Evolutionary conservation across 352 stramenopile genomes (phyloP).

Genomic region (Phytophthora aleatoria): DNA sequence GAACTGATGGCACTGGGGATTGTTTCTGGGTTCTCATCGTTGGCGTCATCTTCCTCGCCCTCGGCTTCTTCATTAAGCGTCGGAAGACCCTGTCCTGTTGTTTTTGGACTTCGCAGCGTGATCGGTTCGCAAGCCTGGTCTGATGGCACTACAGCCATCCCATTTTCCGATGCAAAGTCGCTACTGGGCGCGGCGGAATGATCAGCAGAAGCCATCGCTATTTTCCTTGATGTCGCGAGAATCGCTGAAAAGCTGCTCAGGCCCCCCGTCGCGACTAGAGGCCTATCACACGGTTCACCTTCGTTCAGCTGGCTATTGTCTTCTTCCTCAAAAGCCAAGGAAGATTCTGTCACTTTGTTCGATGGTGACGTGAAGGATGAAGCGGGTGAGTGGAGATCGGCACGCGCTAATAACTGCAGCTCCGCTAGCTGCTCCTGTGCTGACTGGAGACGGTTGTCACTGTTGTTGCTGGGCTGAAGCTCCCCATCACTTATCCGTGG

Average conservation of each 20-base stretch:
- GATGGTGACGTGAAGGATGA: slow-evolving; percentile 8
- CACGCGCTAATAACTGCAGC: slow-evolving; percentile 49
- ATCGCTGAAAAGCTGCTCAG: slow-evolving; percentile 31
- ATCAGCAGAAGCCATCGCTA: slow-evolving; percentile 7
- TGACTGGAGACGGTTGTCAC: slow-evolving; percentile 10
- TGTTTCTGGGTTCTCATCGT: slow-evolving; percentile 31
- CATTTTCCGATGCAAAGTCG: not conserved
- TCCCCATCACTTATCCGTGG: slow-evolving; percentile 18
- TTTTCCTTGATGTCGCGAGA: slow-evolving; percentile 25
- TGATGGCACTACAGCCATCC: slow-evolving; percentile 2
- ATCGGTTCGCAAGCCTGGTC: not conserved
- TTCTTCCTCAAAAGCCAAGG: not conserved
- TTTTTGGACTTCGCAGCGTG: slow-evolving; percentile 5
- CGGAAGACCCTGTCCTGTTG: slow-evolving; percentile 11
- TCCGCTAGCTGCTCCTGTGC: slow-evolving; percentile 46
- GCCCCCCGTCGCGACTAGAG: slow-evolving; percentile 9
- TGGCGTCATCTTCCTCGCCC: slow-evolving; percentile 24
- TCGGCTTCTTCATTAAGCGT: slow-evolving; percentile 25
- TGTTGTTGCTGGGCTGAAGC: slow-evolving; percentile 11
- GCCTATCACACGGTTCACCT: slow-evolving; percentile 3
- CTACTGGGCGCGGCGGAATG: not conserved
- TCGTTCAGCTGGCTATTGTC: not conserved
- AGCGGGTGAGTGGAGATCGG: slow-evolving; percentile 29
- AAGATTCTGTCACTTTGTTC: not conserved
- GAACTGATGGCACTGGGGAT: not conserved